phyloP scores from a whole-genome alignment of 257 asterid species.

The Ehretia macrophylla region DNA sequence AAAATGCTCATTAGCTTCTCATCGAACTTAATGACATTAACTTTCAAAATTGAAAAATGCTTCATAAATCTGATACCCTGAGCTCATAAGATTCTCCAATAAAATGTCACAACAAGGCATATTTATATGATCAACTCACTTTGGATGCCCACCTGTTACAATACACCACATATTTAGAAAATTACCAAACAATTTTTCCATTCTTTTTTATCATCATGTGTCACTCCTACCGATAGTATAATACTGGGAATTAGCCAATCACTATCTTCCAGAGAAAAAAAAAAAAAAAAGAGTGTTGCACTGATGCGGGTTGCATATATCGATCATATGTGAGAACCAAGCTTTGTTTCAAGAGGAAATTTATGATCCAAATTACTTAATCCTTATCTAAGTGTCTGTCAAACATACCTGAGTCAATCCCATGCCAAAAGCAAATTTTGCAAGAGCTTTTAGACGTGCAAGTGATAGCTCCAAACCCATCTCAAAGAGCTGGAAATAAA shows the following conservation, averaged over 20 bases:
- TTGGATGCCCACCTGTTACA: too few species aligned
- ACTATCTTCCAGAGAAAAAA: too few species aligned
- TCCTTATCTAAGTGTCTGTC: not conserved
- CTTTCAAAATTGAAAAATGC: too few species aligned
- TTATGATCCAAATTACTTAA: not conserved
- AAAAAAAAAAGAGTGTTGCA: not conserved
- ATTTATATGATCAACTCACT: too few species aligned
- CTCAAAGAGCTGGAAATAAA: slow-evolving; percentile 84
- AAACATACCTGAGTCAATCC: slow-evolving; percentile 82
- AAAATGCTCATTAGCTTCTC: too few species aligned
- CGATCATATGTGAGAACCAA: not conserved
- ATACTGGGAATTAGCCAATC: not conserved
- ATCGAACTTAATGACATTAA: too few species aligned
- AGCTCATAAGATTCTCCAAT: too few species aligned
- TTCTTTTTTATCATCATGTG: not conserved
- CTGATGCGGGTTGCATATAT: not conserved
- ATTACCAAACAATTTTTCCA: too few species aligned
- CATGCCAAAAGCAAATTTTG: slow-evolving; percentile 95
- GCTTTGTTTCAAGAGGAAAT: not conserved
- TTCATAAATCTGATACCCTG: too few species aligned
- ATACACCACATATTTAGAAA: too few species aligned
- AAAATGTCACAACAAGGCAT: too few species aligned
- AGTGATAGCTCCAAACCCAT: slow-evolving; percentile 99
- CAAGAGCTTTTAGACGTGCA: slow-evolving; percentile 91
- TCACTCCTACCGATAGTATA: not conserved